phyloP scores from a whole-genome alignment of 371 early-diverging fungal genomes.

The Zopfochytrium polystomum region DNA sequence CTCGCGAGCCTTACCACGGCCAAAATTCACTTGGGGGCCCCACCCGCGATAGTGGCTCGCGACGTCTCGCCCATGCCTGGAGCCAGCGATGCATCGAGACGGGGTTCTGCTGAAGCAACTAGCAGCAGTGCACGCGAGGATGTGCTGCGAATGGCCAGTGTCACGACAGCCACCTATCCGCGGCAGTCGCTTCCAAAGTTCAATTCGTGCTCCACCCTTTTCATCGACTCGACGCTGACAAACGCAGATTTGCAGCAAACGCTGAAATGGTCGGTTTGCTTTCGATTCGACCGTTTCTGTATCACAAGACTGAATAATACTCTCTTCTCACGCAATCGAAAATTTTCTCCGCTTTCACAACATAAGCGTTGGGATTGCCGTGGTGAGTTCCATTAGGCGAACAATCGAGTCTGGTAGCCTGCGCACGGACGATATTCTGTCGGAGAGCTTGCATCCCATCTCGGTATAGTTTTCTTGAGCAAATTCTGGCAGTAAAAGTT shows the following conservation, averaged over 20 bases:
- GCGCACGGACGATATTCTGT: slow-evolving; percentile 40
- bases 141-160: no score
- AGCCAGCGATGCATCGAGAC: no score
- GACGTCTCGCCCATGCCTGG: no score
- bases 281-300: background rate
- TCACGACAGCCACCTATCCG: no score
- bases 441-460: slow-evolving; percentile 41
- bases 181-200: no score
- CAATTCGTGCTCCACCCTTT: slow-evolving; percentile 50
- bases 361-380: slow-evolving; percentile 27
- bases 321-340: background rate
- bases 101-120: no score
- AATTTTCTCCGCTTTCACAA: background rate
- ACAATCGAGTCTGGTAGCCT: slow-evolving; percentile 18
- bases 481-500: background rate
- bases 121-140: no score
- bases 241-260: slow-evolving; percentile 44
- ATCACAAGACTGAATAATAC: no score
- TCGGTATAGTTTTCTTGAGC: slow-evolving; percentile 31
- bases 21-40: no score
- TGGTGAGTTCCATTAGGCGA: slow-evolving; percentile 29
- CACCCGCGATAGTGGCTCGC: no score
- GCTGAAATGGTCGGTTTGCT: slow-evolving; percentile 33
- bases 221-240: slow-evolving; percentile 44
- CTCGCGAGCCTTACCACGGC: no score